Evolutionary conservation across 768 basidiomycete species (phyloP), one percentile per base, ranked within the genome.

Genomic region (Tulasnella calospora): DNA sequence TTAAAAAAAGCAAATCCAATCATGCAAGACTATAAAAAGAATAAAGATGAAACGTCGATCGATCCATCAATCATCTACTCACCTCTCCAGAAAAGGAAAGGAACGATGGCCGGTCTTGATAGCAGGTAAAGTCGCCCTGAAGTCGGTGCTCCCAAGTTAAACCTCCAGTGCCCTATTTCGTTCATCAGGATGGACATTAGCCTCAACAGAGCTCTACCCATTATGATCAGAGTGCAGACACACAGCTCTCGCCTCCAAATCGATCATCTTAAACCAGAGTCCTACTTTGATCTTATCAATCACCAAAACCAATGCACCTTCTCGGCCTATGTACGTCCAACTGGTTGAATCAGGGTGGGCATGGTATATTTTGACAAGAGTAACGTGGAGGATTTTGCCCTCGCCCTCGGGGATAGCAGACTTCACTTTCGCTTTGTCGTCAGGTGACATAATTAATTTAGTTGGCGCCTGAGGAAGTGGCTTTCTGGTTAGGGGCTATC

Each of bases 61-160:
- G 21, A n/a, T 51, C 21, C 51, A 23, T 51, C 51, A 51, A n/a
- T 19, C 27, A 70, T 44, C 13, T 21, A 7, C 96, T 85, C 82
- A 97, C 96, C 86, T 99, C 96, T 74, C 94, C 92, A 5, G 91
- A 87, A 84, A 98, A 98, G 0, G 95, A 91, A 85, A 97, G 94
- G 82, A 99, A 98, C 88, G 92, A 96, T 2, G 92, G 88, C 79
- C 95, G 87, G 83, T 99, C 97, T 82, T 92, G 88, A 82, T 89
- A 86, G 83, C 95, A 94, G 77, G 93, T 90, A 80, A 97, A 89
- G 40, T 90, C 90, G 33, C 92, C 87, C 81, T 95, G 96, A 6
- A 98, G 84, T 83, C 96, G 95, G 81, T 98, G 94, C 78, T 95
- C 91, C 97, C 97, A 99, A 57, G 95, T 90, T 33, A 96, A 89